Conservation (phyloP, 2,329 filamentous ascomycete species). For the Botrytis porri region DNA sequence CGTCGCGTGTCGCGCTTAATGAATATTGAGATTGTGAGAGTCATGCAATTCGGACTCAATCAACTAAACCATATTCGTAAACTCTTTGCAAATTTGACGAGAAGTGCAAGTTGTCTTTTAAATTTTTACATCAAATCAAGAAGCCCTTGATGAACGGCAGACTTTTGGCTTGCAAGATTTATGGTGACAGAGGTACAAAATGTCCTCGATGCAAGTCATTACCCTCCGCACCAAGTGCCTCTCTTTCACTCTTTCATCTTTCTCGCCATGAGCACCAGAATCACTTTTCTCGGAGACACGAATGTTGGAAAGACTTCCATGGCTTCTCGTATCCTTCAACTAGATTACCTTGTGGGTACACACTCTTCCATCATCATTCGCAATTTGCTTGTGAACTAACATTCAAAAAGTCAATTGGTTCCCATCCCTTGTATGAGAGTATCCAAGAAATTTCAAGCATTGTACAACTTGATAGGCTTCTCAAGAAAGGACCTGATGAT, state of each 20-base stretch:
- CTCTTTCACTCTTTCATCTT: background rate
- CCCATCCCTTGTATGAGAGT: background rate
- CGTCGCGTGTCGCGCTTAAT: too few relatives aligned
- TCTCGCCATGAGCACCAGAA: background rate
- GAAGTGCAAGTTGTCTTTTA: background rate
- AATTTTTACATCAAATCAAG: background rate
- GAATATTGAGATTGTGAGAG: too few relatives aligned
- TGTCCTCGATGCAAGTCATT: background rate
- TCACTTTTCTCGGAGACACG: background rate
- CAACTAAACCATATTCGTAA: background rate
- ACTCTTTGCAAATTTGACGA: background rate
- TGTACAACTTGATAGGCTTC: background rate
- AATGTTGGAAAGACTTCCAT: background rate
- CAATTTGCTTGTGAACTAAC: background rate
- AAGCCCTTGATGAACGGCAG: background rate
- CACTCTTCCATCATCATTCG: background rate
- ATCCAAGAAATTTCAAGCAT: background rate
- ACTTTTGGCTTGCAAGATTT: background rate
- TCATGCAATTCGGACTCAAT: too few relatives aligned
- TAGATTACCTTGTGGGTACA: background rate
- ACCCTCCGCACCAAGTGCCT: background rate
- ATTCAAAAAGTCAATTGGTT: background rate
- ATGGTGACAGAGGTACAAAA: background rate
- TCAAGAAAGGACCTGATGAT: background rate
- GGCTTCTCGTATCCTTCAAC: background rate